Evolutionary conservation across 78 protist species (phyloP), one percentile per base, ranked within the genome.

Genomic region (Corallochytrium limacisporum): DNA sequence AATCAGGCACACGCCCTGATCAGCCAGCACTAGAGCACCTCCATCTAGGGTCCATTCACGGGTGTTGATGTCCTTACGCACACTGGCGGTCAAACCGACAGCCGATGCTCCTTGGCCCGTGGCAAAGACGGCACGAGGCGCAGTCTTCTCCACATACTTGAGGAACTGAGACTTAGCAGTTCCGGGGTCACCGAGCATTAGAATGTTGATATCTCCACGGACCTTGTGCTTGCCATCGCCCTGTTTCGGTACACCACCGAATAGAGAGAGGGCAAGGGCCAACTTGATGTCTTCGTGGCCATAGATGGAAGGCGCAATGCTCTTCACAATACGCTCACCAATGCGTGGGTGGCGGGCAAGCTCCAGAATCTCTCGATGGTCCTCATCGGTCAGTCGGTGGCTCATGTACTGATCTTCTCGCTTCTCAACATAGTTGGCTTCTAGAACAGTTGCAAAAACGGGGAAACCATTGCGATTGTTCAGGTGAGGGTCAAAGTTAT

Each of bases 21-120:
- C 99, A 24, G 99, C 99, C 22, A 98, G 74, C 43, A 98, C 99
- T 24, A 98, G 72, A 10, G 99, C 99, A 26, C 99, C 99, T 35
- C 91, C 99, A 42, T 97, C 98, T 18, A 98, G 84, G 15, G 95
- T 91, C 98, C 98, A 94, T 74, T 95, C 99, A 18, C 91, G 55
- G 13, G 98, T 93, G 24, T 85, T 29, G 3, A 98, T 87, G 73
- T 98, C 99, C 65, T 65, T 71, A 32, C 75, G 74, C 16, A 98
- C 99, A 0, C 95, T 46, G 3, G 99, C 99, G 0, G 99, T 98
- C 42, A 97, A 84, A 68, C 99, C 99, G 33, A 95, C 99, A 0
- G 99, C 99, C 0, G 98, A 78, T 8, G 98, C 94, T 18, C 90
- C 63, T 36, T 86, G 90, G 24, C 99, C 99, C 0, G 99, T 96